A percentile compares a stretch with the other conserved stretches of the same genome.
Conservation (phyloP, 331 rosid species). For the Cydonia oblonga region DNA sequence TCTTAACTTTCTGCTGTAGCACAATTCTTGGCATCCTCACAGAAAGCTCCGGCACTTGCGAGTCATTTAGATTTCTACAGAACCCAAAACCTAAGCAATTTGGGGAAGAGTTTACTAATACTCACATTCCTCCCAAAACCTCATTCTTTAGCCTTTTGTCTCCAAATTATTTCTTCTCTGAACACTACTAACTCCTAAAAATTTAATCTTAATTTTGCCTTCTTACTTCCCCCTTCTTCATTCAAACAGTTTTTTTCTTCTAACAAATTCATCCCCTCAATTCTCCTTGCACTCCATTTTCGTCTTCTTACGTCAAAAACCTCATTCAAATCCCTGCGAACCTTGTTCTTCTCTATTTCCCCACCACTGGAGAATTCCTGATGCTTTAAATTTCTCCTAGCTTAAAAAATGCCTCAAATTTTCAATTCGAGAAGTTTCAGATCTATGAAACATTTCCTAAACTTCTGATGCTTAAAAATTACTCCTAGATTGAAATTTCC, state of each 20-base stretch:
- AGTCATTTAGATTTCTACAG: background rate
- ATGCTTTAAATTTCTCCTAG: background rate
- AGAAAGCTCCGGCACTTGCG: background rate
- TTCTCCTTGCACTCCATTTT: background rate
- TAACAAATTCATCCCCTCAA: background rate
- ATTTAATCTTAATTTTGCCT: background rate
- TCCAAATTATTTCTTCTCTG: background rate
- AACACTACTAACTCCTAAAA: background rate
- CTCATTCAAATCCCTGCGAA: background rate
- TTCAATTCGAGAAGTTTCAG: background rate
- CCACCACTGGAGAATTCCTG: background rate
- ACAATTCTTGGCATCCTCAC: background rate
- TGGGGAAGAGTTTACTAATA: background rate
- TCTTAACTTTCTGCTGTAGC: background rate
- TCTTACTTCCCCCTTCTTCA: background rate
- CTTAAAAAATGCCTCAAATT: background rate
- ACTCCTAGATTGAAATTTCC: background rate
- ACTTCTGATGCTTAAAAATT: background rate
- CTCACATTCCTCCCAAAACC: background rate
- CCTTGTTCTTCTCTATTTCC: background rate
- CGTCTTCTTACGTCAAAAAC: background rate
- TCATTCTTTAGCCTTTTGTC: background rate
- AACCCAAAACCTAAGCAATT: background rate
- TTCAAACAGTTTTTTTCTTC: background rate
- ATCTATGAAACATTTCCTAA: background rate